Percentiles rank a stretch among this genome's conserved stretches.
phyloP scores from a whole-genome alignment of 306 rosid species.

The Albizia julibrissin region DNA sequence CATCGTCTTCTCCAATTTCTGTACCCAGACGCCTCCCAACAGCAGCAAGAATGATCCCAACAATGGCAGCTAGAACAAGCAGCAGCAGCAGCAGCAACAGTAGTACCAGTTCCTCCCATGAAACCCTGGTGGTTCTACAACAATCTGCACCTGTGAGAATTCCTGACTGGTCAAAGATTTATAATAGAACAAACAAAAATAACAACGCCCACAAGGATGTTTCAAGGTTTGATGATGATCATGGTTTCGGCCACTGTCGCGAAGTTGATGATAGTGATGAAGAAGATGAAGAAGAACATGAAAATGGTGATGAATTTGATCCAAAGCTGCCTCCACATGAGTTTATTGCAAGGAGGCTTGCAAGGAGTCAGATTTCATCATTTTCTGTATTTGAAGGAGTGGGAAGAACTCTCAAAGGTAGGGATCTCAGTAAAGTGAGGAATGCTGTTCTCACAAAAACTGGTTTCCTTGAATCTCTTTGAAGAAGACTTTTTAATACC shows the following conservation, averaged over 20 bases:
- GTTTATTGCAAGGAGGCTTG: constrained; percentile 77
- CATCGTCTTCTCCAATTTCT: constrained; percentile 40
- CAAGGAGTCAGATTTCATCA: constrained; percentile 78
- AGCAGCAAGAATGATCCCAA: constrained; percentile 65
- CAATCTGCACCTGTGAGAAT: constrained; percentile 81
- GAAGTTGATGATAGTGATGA: constrained; percentile 33
- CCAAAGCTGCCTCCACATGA: constrained; percentile 80
- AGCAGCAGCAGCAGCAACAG: constrained; percentile 38
- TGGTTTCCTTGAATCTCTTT: constrained; percentile 80
- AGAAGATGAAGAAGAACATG: constrained; percentile 27
- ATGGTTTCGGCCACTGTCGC: constrained; percentile 21
- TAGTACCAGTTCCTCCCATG: constrained; percentile 43
- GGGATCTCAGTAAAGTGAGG: constrained; percentile 89
- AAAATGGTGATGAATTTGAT: constrained; percentile 44
- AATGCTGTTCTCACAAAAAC: constrained; percentile 76
- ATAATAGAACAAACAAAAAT: constrained; percentile 36
- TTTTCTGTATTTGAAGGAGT: constrained; percentile 93
- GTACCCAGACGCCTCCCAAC: constrained; percentile 43
- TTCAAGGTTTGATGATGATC: constrained; percentile 36
- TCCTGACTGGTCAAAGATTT: constrained; percentile 71
- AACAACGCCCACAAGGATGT: no score
- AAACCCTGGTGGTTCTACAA: constrained; percentile 46
- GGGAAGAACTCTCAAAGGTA: constrained; percentile 94
- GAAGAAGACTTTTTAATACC: not conserved
- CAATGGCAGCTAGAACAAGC: constrained; percentile 43